These are phyloP conservation scores for Pachyrhizus erosus DNA, from an alignment of 306 rosid species.

Conservation along the genomic window DNA sequence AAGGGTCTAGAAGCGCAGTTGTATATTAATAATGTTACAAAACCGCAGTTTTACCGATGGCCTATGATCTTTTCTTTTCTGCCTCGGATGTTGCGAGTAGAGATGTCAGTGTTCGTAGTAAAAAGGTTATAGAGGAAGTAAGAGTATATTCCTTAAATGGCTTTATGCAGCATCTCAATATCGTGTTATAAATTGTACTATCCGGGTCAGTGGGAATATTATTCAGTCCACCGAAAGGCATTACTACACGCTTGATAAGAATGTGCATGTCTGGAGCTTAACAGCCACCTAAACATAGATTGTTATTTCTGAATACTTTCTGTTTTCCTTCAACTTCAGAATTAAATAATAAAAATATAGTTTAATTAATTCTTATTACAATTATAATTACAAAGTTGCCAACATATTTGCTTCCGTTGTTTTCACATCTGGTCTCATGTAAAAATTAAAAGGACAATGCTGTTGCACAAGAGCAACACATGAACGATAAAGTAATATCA, in stretches of 20 bases:
- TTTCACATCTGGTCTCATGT: no score
- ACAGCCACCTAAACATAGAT: neutral
- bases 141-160: neutral
- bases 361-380: no score
- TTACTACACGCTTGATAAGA: neutral
- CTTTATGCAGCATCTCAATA: neutral
- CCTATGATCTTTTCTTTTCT: neutral
- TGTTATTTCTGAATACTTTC: no score
- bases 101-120: neutral
- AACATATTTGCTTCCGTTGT: no score
- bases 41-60: constrained; percentile 9
- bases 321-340: no score
- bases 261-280: no score
- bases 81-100: neutral
- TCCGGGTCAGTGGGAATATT: neutral
- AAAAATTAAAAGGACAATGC: no score
- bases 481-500: no score
- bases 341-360: no score
- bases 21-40: constrained; percentile 35
- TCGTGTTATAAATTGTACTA: neutral
- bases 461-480: no score
- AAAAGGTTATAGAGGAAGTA: neutral
- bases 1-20: constrained; percentile 38
- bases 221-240: neutral
- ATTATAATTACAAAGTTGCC: no score